Percentiles rank a stretch among this genome's conserved stretches.
phyloP scores from a whole-genome alignment of 108 stramenopile genomes.

The Skeletonema costatum region DNA sequence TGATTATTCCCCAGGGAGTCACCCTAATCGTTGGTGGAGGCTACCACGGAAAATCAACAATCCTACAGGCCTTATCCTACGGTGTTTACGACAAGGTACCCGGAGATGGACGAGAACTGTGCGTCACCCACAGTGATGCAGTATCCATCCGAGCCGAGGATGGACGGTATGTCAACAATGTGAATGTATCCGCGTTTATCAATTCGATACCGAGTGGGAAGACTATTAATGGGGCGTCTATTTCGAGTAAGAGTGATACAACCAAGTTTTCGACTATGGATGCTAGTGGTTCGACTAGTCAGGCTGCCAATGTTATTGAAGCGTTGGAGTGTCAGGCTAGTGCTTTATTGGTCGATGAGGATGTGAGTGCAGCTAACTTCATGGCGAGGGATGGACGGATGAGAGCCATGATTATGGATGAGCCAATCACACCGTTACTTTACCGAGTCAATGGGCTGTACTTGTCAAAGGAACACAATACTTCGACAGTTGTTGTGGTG shows the following conservation, averaged over 20 bases:
- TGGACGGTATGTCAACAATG: conserved; percentile 87
- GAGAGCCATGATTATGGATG: conserved; percentile 92
- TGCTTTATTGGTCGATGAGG: conserved; percentile 91
- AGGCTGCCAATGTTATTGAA: conserved; percentile 92
- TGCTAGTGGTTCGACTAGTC: conserved; percentile 91
- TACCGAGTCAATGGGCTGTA: conserved; percentile 87
- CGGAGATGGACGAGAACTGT: conserved; percentile 90
- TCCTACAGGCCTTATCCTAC: conserved; percentile 73
- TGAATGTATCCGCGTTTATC: conserved; percentile 92
- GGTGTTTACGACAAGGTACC: conserved; percentile 94
- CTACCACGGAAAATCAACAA: conserved; percentile 97
- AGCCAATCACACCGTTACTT: conserved; percentile 93
- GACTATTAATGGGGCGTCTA: conserved; percentile 12
- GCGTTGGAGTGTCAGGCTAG: conserved; percentile 87
- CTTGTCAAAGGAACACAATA: conserved; percentile 56
- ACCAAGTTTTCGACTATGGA: conserved; percentile 81
- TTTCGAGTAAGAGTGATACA: conserved; percentile 47
- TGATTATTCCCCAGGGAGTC: conserved; percentile 85
- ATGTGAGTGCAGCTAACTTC: conserved; percentile 95
- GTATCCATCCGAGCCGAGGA: conserved; percentile 93
- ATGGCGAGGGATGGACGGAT: conserved; percentile 95
- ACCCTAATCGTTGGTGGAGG: conserved; percentile 96
- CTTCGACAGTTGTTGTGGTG: conserved; percentile 94
- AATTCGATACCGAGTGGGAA: conserved; percentile 74
- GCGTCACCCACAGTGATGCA: conserved; percentile 77